Conservation (phyloP, 2,329 filamentous ascomycete species). For the Ophiostoma piceae region DNA sequence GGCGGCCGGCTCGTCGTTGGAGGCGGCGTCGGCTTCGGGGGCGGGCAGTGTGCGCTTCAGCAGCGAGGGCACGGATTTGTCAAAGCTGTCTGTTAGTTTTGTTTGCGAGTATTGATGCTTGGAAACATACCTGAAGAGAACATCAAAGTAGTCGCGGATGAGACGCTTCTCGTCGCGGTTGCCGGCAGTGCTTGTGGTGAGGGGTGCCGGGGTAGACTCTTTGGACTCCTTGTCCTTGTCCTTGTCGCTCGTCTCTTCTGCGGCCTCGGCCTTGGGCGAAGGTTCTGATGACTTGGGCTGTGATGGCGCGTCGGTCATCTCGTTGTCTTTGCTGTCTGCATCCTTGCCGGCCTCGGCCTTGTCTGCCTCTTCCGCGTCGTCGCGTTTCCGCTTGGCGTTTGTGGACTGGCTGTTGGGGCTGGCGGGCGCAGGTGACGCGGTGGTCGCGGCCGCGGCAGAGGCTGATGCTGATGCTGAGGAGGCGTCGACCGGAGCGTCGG, state of each 20-base stretch:
- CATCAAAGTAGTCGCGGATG: constrained; percentile 40
- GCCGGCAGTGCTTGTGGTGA: constrained; percentile 26
- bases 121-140: constrained; percentile 40
- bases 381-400: constrained; percentile 54
- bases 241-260: background rate
- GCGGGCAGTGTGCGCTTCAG: constrained; percentile 48
- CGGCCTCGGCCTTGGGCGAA: background rate
- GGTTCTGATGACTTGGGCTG: constrained; percentile 28
- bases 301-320: constrained; percentile 22
- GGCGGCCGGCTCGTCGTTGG: constrained; percentile 47
- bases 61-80: constrained; percentile 47
- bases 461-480: background rate
- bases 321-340: background rate
- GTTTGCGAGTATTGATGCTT: background rate
- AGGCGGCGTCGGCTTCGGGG: constrained; percentile 26
- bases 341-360: constrained; percentile 28
- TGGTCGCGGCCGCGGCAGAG: background rate
- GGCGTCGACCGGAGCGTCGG: constrained; percentile 29
- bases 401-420: constrained; percentile 20
- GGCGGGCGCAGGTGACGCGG: constrained; percentile 26
- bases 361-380: constrained; percentile 39
- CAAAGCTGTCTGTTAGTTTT: constrained; percentile 42
- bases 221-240: background rate
- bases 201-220: constrained; percentile 29
- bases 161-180: constrained; percentile 35